Base-by-base conservation (phyloP, 169 alveolate genomes). In the Plasmodium yoelii region DNA sequence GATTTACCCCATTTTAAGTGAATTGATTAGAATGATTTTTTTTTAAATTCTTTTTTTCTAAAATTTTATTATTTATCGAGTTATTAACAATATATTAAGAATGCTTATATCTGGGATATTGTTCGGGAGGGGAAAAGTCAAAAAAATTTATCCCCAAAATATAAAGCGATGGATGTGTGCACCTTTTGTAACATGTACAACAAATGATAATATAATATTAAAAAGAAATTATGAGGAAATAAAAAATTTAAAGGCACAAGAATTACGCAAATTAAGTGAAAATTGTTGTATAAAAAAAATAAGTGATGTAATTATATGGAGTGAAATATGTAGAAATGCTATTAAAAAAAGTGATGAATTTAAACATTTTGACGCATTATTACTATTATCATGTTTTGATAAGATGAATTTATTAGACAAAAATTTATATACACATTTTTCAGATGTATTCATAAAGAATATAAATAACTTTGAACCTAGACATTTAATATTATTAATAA, bases 351-450 rank as follows among this genome's bases (percentile, higher is more conserved):
- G 94, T 39, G 59, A 92, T 10, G 80, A 92, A 8, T 94, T 94
- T 88, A 94, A 94, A 71, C 92, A 88, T 53, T 94, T 94, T 73
- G 96, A 94, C 65, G 88, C 94, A 15, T 24, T 92, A 44, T 53
- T 64, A 24, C 90, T 94, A 9, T 61, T 94, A 55, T 92, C 91
- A 18, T 92, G 92, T 19, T 94, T 94, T 61, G 93, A 92, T 15
- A 70, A 91, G 34, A 93, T 74, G 73, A 73, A 72, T 51, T 63
- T 94, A 5, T 68, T 91, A 22, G 96, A 94, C 64, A 72, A 86
- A 42, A 57, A 56, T 13, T 68, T 94, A 67, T 82, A 90, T 47
- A 84, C 69, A 12, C 92, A 60, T n/a, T 75, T 94, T 65, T 69
- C 95, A 22, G 92, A 93, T 67, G 63, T 86, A 24, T 87, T 94